Base-by-base conservation (phyloP, 2,329 filamentous ascomycete species). In the Colletotrichum tamarilloi region DNA sequence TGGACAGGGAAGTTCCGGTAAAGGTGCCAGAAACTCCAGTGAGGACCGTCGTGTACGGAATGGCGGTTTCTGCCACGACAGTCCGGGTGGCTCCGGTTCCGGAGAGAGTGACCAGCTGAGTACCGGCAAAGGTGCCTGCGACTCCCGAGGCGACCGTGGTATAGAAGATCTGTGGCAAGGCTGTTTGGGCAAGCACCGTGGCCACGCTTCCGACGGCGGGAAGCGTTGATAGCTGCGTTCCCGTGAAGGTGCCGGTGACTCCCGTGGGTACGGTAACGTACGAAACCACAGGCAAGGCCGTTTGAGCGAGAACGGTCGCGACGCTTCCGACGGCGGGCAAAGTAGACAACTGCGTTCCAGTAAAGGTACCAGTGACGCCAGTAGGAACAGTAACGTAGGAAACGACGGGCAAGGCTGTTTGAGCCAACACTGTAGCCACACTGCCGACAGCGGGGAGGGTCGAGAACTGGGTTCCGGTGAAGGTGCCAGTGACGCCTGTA, bases 121-220 rank as follows among this genome's bases (percentile, higher is more conserved):
- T 69, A 3, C 69, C 69, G n/a, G 59, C 9, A 4, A 72, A 49
- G 19, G 42, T 49, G 19, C 42, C 42, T 8, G 42, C 19, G 0
- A 67, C 65, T 19, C 32, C 65, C 7, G 65, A 62, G 2, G 58
- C 24, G 9, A 67, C 42, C 3, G 65, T 67, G 1, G 56, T 62
- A 0, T 59, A 62, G 1, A 55, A 4, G 4, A 57, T 26, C 7
- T 2, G 58, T 4, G 55, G 55, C 5, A 67, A 8, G 0, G 68
- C 63, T 3, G 68, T 71, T 19, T 71, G 68, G 0, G 57, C 26
- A 5, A 71, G 26, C 3, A 71, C 68, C 4, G 62, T 67, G 3
- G n/a, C 57, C 6, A 71, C 24, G 14, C 26, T 62, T n/a, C 42
- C 60, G 3, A 8, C 19, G 52, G 52, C 24, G 8, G 56, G 46